phyloP scores from a whole-genome alignment of 2,329 filamentous ascomycete genomes.

The Penicillium sp. region DNA sequence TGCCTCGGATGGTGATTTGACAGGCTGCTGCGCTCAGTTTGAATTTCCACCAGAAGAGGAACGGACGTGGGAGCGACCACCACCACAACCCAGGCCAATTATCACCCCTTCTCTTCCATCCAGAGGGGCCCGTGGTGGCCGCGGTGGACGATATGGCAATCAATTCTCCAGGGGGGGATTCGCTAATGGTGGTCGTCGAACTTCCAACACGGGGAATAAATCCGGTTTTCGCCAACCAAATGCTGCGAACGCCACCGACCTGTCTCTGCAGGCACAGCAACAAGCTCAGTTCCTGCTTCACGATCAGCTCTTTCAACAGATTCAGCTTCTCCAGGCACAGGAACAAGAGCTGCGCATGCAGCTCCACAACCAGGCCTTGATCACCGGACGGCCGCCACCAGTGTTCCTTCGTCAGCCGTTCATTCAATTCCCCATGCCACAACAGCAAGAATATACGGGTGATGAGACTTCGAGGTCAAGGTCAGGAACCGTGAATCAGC shows the following conservation, averaged over 20 bases:
- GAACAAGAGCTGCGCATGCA: slow-evolving; percentile 55
- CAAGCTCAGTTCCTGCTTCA: slow-evolving; percentile 54
- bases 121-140: slow-evolving; percentile 54
- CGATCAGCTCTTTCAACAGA: slow-evolving; percentile 54
- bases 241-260: slow-evolving; percentile 40
- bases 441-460: slow-evolving; percentile 38
- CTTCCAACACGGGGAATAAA: slow-evolving; percentile 60
- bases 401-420: slow-evolving; percentile 48
- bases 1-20: slow-evolving; percentile 75
- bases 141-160: slow-evolving; percentile 55
- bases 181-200: slow-evolving; percentile 52
- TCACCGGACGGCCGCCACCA: slow-evolving; percentile 45
- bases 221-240: slow-evolving; percentile 41
- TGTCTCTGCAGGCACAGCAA: slow-evolving; percentile 47
- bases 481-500: slow-evolving; percentile 44
- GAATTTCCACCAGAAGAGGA: slow-evolving; percentile 83
- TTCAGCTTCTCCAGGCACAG: slow-evolving; percentile 54
- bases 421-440: slow-evolving; percentile 45
- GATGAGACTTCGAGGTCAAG: slow-evolving; percentile 45
- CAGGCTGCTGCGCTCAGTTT: slow-evolving; percentile 84
- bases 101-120: slow-evolving; percentile 51
- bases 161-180: slow-evolving; percentile 53
- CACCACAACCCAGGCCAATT: slow-evolving; percentile 59
- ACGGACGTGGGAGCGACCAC: slow-evolving; percentile 59
- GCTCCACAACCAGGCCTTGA: slow-evolving; percentile 50